These are phyloP conservation scores for Yamadazyma diddensiae DNA, from an alignment of 1,139 yeast species.

Conservation along the genomic window DNA sequence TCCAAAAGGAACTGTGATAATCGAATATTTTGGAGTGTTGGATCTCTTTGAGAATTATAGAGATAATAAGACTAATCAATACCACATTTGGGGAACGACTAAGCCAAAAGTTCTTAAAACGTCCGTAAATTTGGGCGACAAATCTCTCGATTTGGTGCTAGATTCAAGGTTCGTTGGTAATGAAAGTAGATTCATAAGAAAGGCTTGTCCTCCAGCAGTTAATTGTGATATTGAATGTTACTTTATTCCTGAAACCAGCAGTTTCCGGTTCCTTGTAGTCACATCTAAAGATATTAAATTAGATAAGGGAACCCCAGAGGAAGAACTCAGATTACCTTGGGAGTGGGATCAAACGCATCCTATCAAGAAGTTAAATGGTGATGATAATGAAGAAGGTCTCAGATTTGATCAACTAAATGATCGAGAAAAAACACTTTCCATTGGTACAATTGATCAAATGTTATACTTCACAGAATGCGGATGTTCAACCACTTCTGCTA, in stretches of 20 bases:
- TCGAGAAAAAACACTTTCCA: slow-evolving; percentile 50
- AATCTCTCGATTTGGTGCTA: slow-evolving; percentile 49
- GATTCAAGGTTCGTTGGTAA: slow-evolving; percentile 84
- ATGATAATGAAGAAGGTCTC: slow-evolving; percentile 23
- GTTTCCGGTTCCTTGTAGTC: slow-evolving; percentile 55
- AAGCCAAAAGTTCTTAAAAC: slow-evolving; percentile 67
- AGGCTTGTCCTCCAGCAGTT: slow-evolving; percentile 62
- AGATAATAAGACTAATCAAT: slow-evolving; percentile 69
- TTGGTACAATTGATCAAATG: slow-evolving; percentile 60
- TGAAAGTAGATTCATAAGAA: slow-evolving; percentile 68
- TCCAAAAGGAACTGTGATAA: slow-evolving; percentile 51
- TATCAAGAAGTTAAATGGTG: slow-evolving; percentile 47
- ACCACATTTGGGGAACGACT: slow-evolving; percentile 76
- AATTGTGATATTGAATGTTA: slow-evolving; percentile 65
- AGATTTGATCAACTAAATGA: slow-evolving; percentile 50
- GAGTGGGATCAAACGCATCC: slow-evolving; percentile 86
- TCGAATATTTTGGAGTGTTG: slow-evolving; percentile 73
- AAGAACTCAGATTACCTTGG: slow-evolving; percentile 80
- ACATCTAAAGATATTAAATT: slow-evolving; percentile 53
- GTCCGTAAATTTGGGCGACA: slow-evolving; percentile 34
- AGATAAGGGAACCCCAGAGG: slow-evolving; percentile 30
- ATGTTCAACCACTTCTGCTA: slow-evolving; percentile 50
- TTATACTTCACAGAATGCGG: slow-evolving; percentile 60
- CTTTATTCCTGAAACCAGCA: slow-evolving; percentile 41
- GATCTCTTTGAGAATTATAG: slow-evolving; percentile 62